Evolutionary conservation across 2,329 filamentous ascomycete species (phyloP), one percentile per base, ranked within the genome.

Genomic region (Trichoderma sp.): DNA sequence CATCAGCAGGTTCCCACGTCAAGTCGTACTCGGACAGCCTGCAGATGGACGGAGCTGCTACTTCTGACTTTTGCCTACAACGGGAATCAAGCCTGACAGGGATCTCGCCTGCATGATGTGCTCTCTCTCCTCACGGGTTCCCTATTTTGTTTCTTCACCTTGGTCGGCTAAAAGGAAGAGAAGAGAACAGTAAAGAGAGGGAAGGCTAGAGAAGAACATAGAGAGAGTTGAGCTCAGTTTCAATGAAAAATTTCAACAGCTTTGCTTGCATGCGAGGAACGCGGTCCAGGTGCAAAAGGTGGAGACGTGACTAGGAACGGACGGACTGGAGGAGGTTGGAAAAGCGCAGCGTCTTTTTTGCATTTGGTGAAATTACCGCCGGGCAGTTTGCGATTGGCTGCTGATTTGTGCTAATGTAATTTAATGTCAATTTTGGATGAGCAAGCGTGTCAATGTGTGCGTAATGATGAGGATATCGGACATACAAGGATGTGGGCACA

Each of bases 281-380:
- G 71, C 71, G 71, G 68, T 71, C 55, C 68, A 64, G 50, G n/a
- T 59, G 47, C 34, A 32, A 43, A 43, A 43, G 66, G 71, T 72
- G 71, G 71, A 72, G 71, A 72, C 71, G 71, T 72, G 71, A 71
- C 68, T 53, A 58, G n/a, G 30, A 59, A 12, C 43, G 55, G 28
- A 30, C 28, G n/a, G 28, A 59, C n/a, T 20, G 55, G 69, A 57
- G 57, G 43, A 69, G 70, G 64, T 63, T 71, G 63, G 68, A 71
- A 39, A 61, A 63, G 68, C 23, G 36, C 36, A 68, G 63, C 30
- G 20, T n/a, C 32, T 59, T 59, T 30, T 50, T 67, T 26, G n/a
- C 20, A 53, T 12, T 13, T 55, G 47, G 30, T 55, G 57, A 39
- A 62, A 39, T 39, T 62, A 26, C 32, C 11, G 6, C n/a, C 23